phyloP scores from a whole-genome alignment of 176 grass and related monocot species.

The Triticum dicoccoides region DNA sequence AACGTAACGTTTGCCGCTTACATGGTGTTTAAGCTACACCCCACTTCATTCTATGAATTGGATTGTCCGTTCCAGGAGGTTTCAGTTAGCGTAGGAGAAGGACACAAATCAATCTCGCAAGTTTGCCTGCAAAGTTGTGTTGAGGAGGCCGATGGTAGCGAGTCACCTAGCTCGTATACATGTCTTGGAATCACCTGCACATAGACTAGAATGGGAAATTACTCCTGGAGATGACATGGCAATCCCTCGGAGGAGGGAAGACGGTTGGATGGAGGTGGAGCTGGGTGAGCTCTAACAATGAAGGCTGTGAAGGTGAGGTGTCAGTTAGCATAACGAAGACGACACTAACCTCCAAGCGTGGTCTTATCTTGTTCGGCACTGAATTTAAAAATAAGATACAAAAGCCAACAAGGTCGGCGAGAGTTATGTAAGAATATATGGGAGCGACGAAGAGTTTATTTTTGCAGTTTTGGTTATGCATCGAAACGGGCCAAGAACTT shows the following conservation, averaged over 20 bases:
- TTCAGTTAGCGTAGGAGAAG: neutral
- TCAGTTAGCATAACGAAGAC: neutral
- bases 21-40: slow-evolving; percentile 51
- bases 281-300: slow-evolving; percentile 38
- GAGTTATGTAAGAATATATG: too few relatives aligned
- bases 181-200: neutral
- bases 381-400: neutral
- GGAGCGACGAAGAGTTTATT: too few relatives aligned
- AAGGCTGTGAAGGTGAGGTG: slow-evolving; percentile 31
- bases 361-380: neutral
- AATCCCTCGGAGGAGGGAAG: slow-evolving; percentile 3
- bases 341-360: neutral
- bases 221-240: neutral
- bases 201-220: neutral
- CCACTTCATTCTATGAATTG: neutral
- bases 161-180: neutral
- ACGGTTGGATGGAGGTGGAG: slow-evolving; percentile 60
- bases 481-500: too few relatives aligned
- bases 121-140: slow-evolving; percentile 19
- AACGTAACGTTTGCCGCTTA: slow-evolving; percentile 40
- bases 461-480: too few relatives aligned
- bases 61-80: neutral
- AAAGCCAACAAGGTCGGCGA: neutral
- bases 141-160: neutral
- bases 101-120: neutral